phyloP scores from a whole-genome alignment of 768 basidiomycete species.

The Tylopilus subfusipes region DNA sequence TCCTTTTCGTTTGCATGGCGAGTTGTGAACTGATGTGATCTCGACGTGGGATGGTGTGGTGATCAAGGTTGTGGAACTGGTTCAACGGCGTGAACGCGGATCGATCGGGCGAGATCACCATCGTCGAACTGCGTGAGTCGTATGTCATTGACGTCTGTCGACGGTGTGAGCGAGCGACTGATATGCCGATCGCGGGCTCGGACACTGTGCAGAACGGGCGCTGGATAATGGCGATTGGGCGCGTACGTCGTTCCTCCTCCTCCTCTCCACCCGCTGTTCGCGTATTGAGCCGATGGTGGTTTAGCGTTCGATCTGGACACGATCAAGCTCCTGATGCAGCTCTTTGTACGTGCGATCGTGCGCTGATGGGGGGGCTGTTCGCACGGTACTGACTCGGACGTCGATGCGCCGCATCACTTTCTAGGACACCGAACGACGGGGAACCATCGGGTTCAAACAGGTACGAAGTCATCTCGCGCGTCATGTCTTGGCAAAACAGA shows the following conservation, averaged over 20 bases:
- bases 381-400: neutral
- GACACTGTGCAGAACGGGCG: constrained; percentile 37
- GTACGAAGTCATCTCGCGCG: no score
- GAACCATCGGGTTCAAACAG: constrained; percentile 79
- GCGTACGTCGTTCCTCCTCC: constrained; percentile 45
- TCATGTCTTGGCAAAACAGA: no score
- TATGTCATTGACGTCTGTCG: no score
- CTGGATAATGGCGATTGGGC: constrained; percentile 69
- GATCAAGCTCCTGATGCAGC: constrained; percentile 75
- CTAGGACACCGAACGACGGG: constrained; percentile 68
- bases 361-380: neutral
- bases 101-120: constrained; percentile 63
- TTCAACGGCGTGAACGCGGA: constrained; percentile 68
- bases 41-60: neutral
- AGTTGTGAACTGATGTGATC: neutral
- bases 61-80: constrained; percentile 56
- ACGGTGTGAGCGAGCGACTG: no score
- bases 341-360: constrained; percentile 57
- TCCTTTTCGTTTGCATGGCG: neutral
- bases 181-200: neutral
- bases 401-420: neutral
- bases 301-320: constrained; percentile 83
- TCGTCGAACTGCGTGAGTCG: constrained; percentile 62
- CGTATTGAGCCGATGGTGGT: no score
- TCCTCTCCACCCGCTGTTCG: neutral